A percentile compares a stretch with the other conserved stretches of the same genome.
Conservation (phyloP, 305 asterid species). For the Petunia hybrid region DNA sequence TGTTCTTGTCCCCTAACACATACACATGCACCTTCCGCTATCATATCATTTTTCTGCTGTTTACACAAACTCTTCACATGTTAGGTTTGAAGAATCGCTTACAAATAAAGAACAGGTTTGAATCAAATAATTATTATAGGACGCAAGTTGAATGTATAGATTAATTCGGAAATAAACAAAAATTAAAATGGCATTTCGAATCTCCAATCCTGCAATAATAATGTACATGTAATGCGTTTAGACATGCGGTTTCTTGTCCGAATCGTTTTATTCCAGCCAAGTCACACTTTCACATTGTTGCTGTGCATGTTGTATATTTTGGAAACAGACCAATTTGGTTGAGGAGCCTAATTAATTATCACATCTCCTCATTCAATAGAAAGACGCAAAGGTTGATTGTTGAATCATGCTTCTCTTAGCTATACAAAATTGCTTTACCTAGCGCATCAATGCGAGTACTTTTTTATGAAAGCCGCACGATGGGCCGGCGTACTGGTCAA, state of each 20-base stretch:
- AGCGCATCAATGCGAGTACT: neutral
- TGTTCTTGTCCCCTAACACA: slow-evolving; percentile 21
- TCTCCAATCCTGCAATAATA: slow-evolving; percentile 4
- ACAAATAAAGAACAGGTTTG: neutral
- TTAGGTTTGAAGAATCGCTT: neutral
- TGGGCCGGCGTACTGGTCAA: neutral
- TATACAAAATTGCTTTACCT: neutral
- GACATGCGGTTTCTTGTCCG: neutral
- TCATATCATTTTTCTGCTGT: neutral
- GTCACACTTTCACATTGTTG: neutral
- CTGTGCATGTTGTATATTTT: neutral
- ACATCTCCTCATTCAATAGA: neutral
- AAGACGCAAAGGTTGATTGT: slow-evolving; percentile 2
- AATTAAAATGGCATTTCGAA: neutral
- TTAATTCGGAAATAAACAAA: neutral
- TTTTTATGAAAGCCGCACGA: neutral
- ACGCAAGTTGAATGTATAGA: neutral
- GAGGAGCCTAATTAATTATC: neutral
- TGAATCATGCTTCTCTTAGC: neutral
- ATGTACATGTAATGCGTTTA: neutral
- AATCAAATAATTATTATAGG: neutral
- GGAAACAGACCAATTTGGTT: neutral
- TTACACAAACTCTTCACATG: slow-evolving; percentile 14
- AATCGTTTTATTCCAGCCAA: slow-evolving; percentile 7
- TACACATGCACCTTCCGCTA: neutral